These are phyloP conservation scores for Ceriops tagal DNA, from an alignment of 345 rosid species.

Conservation along the genomic window DNA sequence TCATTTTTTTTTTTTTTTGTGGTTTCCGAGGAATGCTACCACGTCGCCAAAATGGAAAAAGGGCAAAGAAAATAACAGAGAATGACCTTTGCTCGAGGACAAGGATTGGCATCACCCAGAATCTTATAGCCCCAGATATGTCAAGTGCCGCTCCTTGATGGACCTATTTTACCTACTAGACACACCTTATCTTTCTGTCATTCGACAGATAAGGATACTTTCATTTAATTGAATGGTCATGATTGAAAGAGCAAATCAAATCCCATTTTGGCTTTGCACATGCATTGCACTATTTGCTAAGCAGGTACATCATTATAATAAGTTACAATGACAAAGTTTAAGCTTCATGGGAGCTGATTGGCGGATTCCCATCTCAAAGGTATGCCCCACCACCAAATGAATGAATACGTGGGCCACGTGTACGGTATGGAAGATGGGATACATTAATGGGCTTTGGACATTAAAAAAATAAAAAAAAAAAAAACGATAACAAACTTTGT, in stretches of 20 bases:
- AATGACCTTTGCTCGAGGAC: slow-evolving; percentile 27
- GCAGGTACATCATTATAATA: slow-evolving; percentile 8
- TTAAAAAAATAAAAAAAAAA: neutral
- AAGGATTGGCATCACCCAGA: slow-evolving; percentile 14
- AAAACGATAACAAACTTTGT: slow-evolving; percentile 2
- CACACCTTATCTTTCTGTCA: slow-evolving; percentile 35
- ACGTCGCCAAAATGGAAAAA: slow-evolving; percentile 11
- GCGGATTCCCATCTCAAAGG: slow-evolving; percentile 26
- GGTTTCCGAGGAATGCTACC: slow-evolving; percentile 8
- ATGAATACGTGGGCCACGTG: slow-evolving; percentile 41
- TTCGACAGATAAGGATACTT: slow-evolving; percentile 26
- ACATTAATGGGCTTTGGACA: slow-evolving; percentile 16
- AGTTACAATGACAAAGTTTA: neutral
- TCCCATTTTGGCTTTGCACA: slow-evolving; percentile 6
- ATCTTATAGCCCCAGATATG: slow-evolving; percentile 13
- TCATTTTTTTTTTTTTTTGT: neutral
- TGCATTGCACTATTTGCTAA: slow-evolving; percentile 21
- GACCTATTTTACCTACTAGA: slow-evolving; percentile 35
- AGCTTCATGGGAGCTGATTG: slow-evolving; percentile 20
- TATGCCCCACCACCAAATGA: slow-evolving; percentile 32
- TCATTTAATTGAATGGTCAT: slow-evolving; percentile 33
- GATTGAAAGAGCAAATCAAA: slow-evolving; percentile 22
- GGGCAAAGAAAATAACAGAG: slow-evolving; percentile 6
- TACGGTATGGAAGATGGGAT: slow-evolving; percentile 36
- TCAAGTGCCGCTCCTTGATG: slow-evolving; percentile 20